A percentile compares a stretch with the other conserved stretches of the same genome.
These are phyloP conservation scores for Aspergillus caelatus DNA, from an alignment of 2,329 filamentous ascomycete genomes.

Conservation along the genomic window DNA sequence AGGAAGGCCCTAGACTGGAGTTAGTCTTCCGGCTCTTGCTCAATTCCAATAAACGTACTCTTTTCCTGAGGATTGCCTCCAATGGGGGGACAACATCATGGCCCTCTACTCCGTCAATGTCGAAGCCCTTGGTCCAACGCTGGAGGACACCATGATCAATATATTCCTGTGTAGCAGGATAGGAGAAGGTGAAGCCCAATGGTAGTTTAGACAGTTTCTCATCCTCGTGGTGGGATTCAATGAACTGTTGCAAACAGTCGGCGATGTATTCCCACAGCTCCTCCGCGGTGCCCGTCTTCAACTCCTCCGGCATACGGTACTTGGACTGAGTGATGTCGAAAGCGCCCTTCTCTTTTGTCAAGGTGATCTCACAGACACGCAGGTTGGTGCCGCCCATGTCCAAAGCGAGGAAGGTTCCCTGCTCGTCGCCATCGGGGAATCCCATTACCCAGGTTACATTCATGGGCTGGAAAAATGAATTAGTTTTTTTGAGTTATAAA, in stretches of 20 bases:
- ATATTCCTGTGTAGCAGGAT: conserved; percentile 89
- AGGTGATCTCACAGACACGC: conserved; percentile 87
- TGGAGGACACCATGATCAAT: conserved; percentile 92
- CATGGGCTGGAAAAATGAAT: conserved; percentile 70
- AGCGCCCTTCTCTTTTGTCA: conserved; percentile 84
- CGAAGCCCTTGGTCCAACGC: conserved; percentile 97
- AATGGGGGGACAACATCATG: conserved; percentile 88
- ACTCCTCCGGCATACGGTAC: conserved; percentile 89
- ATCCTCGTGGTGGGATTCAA: conserved; percentile 77
- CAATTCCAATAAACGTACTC: conserved; percentile 52
- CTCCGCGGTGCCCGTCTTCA: conserved; percentile 81
- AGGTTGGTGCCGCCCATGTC: conserved; percentile 98
- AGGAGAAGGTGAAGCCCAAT: conserved; percentile 94
- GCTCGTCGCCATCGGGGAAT: conserved; percentile 83
- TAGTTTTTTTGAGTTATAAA: not conserved
- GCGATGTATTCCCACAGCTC: conserved; percentile 95
- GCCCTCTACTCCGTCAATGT: conserved; percentile 89
- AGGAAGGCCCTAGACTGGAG: conserved; percentile 68
- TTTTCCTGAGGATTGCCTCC: conserved; percentile 72
- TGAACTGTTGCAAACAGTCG: conserved; percentile 87
- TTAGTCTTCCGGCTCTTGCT: conserved; percentile 16
- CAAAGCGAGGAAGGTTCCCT: conserved; percentile 82
- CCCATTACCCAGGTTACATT: conserved; percentile 96
- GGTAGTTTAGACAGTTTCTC: conserved; percentile 65
- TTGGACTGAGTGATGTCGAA: conserved; percentile 96